Conservation (phyloP, 2,329 filamentous ascomycete genomes). For the Nakataea oryzae region DNA sequence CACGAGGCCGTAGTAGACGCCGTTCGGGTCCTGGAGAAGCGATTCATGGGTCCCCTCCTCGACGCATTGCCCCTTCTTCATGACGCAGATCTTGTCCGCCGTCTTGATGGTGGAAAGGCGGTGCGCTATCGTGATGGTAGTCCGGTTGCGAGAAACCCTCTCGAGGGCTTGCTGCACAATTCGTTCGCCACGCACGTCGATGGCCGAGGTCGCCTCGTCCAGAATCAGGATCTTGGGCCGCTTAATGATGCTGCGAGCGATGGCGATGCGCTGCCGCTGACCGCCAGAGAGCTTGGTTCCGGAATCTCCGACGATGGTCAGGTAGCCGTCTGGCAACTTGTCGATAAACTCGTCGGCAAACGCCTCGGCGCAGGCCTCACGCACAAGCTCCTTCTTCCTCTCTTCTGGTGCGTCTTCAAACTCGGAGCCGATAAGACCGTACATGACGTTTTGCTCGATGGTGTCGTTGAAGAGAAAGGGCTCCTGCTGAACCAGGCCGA, state of each 20-base stretch:
- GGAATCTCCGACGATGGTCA: constrained; percentile 14
- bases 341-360: constrained; percentile 49
- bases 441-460: constrained; percentile 39
- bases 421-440: constrained; percentile 28
- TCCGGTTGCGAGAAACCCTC: constrained; percentile 53
- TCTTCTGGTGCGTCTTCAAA: constrained; percentile 14
- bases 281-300: constrained; percentile 53
- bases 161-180: constrained; percentile 55
- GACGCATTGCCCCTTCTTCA: constrained; percentile 59
- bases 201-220: constrained; percentile 58
- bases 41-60: constrained; percentile 69
- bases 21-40: constrained; percentile 47
- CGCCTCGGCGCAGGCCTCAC: constrained; percentile 43
- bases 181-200: constrained; percentile 57
- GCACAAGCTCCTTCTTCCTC: constrained; percentile 34
- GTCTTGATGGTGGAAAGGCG: constrained; percentile 59
- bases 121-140: constrained; percentile 74
- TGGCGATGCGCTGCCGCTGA: constrained; percentile 62
- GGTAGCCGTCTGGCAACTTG: constrained; percentile 14
- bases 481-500: constrained; percentile 27
- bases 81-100: constrained; percentile 69
- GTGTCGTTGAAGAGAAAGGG: constrained; percentile 26
- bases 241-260: constrained; percentile 60
- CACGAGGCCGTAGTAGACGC: constrained; percentile 60
- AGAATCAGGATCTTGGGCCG: constrained; percentile 57